Evolutionary conservation across 2,329 filamentous ascomycete species (phyloP).

Genomic region (Trichoderma afroharzianum): DNA sequence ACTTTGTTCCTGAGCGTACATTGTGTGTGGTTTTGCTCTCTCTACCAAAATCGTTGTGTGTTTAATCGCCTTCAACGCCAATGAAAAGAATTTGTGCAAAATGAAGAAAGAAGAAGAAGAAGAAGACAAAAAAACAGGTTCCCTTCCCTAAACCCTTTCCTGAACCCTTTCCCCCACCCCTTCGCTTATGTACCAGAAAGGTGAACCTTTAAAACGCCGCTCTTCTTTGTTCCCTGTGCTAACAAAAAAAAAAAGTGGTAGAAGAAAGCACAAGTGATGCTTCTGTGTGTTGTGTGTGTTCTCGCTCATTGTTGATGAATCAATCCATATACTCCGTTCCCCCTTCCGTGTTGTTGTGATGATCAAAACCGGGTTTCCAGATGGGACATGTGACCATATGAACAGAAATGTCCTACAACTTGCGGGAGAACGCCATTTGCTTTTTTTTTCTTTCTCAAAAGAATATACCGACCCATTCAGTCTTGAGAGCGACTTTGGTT

Average conservation of each 20-base stretch:
- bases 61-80: not conserved
- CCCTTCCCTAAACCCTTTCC: not conserved
- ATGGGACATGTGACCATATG: not conserved
- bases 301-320: not conserved
- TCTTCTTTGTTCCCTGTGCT: not conserved
- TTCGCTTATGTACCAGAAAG: not conserved
- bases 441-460: conserved; percentile 32
- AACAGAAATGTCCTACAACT: not conserved
- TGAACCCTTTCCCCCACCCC: not conserved
- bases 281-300: not conserved
- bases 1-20: not conserved
- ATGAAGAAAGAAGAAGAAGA: not conserved
- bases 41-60: not conserved
- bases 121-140: not conserved
- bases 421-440: not conserved
- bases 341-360: not conserved
- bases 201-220: not conserved
- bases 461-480: conserved; percentile 61
- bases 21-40: not conserved
- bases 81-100: not conserved
- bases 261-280: not conserved
- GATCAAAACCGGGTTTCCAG: not conserved
- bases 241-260: not conserved
- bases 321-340: not conserved
- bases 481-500: conserved; percentile 51